Evolutionary conservation across 352 stramenopile genomes (phyloP), one percentile per base, ranked within the genome.

Genomic region (Phytopythium boreale): DNA sequence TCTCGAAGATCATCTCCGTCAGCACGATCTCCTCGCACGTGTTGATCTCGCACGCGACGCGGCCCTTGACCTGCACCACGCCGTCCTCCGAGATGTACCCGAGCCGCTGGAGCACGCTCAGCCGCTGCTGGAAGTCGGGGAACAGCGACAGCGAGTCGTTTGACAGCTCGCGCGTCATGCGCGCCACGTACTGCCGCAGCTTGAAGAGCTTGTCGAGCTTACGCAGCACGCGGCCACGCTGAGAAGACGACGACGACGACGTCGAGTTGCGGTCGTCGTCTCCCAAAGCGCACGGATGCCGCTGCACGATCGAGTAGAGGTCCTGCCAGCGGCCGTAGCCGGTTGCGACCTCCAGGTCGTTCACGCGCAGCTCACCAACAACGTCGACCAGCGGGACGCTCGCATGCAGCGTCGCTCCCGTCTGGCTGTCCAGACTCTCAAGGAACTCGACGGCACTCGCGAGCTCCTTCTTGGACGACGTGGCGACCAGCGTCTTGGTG

Each of bases 1-100:
- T 99, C 70, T 98, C 96, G 71, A 99, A 99, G 37, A 99, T 97
- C 86, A 99, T 98, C 77, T 99, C 98, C 0, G 97, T 99, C 20
- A 98, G 79, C 62, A 99, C 92, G 12, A 99, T 78, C 62, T 99
- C 97, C 64, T 99, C 95, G 64, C 96, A 99, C 4, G 96, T 99
- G 80, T 99, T 99, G 51, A 99, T 95, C 80, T 99, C 97, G 66
- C 97, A 99, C 2, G 97, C 97, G 12, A 99, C 97, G 26, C 97
- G 87, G 22, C 98, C 98, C 72, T 99, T 99, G 37, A 93, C 80
- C 57, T 97, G 90, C 39, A 99, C 95, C 15, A 94, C 81, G 19
- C 84, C 84, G 56, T 92, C 87, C 1, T 83, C 71, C 0, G 87
- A 94, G 55, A 99, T 90, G 79, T 99, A 99, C n/a, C 95, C 95